Percentiles rank a stretch among this genome's conserved stretches.
phyloP scores from a whole-genome alignment of 2,329 filamentous ascomycete species.

The Fusarium camptoceras region DNA sequence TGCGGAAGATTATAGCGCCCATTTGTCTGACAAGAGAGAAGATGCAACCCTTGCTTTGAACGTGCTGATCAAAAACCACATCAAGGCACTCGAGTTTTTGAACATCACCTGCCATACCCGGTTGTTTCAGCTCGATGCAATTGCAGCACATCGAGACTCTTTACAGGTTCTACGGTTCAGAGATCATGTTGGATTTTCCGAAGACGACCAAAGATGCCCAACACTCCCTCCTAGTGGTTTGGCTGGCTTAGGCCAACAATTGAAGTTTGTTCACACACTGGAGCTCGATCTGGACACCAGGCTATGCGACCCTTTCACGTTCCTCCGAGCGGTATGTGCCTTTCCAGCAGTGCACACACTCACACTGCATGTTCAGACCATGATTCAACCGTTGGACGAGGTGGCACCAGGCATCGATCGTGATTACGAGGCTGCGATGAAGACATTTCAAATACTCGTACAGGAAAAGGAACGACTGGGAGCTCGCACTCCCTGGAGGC shows the following conservation, averaged over 20 bases:
- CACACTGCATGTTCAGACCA: conserved; percentile 59
- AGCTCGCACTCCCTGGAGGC: conserved; percentile 50
- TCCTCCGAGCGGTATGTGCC: conserved; percentile 54
- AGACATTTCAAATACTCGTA: conserved; percentile 51
- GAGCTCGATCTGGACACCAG: conserved; percentile 62
- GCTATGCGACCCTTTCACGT: conserved; percentile 50
- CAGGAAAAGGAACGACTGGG: conserved; percentile 42
- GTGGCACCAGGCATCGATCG: conserved; percentile 48
- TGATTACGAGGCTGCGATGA: conserved; percentile 54
- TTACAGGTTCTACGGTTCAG: conserved; percentile 57
- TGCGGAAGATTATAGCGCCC: conserved; percentile 60
- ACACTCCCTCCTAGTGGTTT: conserved; percentile 54
- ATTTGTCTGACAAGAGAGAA: conserved; percentile 52
- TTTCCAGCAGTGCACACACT: conserved; percentile 57
- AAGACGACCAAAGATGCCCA: conserved; percentile 57
- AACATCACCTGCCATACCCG: conserved; percentile 57
- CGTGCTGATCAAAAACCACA: conserved; percentile 53
- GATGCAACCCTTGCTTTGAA: conserved; percentile 57
- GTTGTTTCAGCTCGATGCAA: conserved; percentile 55
- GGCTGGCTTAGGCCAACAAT: conserved; percentile 46
- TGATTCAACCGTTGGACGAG: conserved; percentile 51
- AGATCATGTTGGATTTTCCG: conserved; percentile 59
- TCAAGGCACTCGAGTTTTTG: conserved; percentile 53
- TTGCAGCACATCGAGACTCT: conserved; percentile 54
- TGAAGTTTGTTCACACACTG: conserved; percentile 54